phyloP scores from a whole-genome alignment of 73 alveolate genomes.

The Paramecium sonneborni region DNA sequence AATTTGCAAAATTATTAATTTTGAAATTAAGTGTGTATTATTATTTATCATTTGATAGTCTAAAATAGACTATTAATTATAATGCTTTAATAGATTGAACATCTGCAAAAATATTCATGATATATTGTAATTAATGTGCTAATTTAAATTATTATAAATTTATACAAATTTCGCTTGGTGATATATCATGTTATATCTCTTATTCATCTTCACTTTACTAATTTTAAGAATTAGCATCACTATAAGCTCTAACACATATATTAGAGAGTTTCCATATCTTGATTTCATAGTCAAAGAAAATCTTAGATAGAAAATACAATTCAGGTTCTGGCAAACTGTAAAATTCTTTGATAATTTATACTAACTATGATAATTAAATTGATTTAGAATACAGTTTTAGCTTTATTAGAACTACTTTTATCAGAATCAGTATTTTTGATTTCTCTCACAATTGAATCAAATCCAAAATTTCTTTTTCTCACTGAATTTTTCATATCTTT shows the following conservation, averaged over 20 bases:
- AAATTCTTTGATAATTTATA: not conserved
- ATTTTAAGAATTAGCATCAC: not conserved
- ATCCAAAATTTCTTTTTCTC: not conserved
- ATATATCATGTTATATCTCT: not conserved
- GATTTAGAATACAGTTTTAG: not conserved
- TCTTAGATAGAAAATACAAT: not conserved
- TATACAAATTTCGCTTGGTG: not conserved
- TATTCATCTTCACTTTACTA: not conserved
- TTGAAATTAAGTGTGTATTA: not conserved
- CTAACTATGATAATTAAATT: not conserved
- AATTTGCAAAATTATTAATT: not conserved
- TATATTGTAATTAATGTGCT: not conserved
- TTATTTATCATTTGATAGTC: not conserved
- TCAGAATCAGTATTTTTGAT: slow-evolving; percentile 12
- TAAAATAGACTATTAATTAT: not conserved
- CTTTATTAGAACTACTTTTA: not conserved
- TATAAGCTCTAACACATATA: not conserved
- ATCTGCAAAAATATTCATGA: not conserved
- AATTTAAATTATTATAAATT: not conserved
- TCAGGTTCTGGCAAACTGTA: not conserved
- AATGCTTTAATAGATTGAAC: not conserved
- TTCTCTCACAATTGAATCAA: not conserved
- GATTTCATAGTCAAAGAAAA: not conserved
- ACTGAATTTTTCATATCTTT: not conserved
- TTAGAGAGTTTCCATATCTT: not conserved